Evolutionary conservation across 2,329 filamentous ascomycete species (phyloP).

Genomic region (Sclerotinia spermophila): DNA sequence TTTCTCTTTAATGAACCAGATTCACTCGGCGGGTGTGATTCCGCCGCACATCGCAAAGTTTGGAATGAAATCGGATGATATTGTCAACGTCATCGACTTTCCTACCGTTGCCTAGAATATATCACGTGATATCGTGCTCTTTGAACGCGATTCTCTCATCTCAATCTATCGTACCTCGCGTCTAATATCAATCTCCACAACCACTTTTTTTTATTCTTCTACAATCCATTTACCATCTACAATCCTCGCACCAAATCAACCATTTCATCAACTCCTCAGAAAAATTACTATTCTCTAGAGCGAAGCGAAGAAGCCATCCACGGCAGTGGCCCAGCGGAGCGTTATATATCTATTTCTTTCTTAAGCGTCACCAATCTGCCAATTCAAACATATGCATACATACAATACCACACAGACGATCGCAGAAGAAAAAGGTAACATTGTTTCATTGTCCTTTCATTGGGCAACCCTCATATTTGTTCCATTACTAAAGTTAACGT

Average conservation of each 20-base stretch:
- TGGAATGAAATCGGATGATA: background rate
- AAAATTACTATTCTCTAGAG: background rate
- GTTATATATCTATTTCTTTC: background rate
- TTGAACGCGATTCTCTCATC: background rate
- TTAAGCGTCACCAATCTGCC: background rate
- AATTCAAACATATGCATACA: background rate
- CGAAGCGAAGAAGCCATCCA: background rate
- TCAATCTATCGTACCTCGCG: background rate
- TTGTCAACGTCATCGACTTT: background rate
- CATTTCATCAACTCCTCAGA: background rate
- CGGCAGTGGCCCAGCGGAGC: slow-evolving; percentile 1
- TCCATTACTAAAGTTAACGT: background rate
- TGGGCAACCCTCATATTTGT: background rate
- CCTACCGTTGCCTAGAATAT: background rate
- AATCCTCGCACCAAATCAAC: background rate
- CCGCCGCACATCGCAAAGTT: background rate
- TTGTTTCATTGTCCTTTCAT: background rate
- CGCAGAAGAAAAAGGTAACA: background rate
- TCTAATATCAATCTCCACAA: background rate
- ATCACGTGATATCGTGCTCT: background rate
- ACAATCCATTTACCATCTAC: background rate
- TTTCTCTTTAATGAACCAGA: background rate
- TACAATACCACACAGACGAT: background rate
- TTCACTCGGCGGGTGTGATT: background rate
- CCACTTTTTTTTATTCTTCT: background rate